Evolutionary conservation across 2,329 filamentous ascomycete species (phyloP), one percentile per base, ranked within the genome.

Genomic region (Clathrospora elynae): DNA sequence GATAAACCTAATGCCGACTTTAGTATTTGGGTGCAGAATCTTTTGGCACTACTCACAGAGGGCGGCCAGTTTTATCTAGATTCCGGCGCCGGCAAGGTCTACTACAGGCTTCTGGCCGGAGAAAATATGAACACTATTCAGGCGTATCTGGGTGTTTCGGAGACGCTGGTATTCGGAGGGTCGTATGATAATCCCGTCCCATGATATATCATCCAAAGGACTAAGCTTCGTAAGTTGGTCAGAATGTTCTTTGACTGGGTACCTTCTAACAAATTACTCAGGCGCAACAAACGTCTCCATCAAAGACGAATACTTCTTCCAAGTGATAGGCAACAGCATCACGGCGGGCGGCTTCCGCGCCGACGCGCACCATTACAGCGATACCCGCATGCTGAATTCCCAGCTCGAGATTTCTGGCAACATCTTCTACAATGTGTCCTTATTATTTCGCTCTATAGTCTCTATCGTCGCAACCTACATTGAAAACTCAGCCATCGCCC

Each of bases 281-380:
- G 46, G n/a, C 50, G 47, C 47, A 23, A 39, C 19, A 29, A 47
- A 51, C 8, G 28, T 53, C 16, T 36, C 43, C 25, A 22, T 53
- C 30, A 43, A 34, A 12, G 41, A 53, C 20, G 42, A 35, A 7
- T 53, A 47, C 43, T 53, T 53, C 24, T 28, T 43, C 2, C 50
- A 53, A 31, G 47, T 53, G 14, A 53, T 53, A 43, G 50, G 50
- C 14, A 53, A 53, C 41, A 51, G 46, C 34, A 48, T 53, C 35
- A 51, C 46, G 5, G 46, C 44, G 4, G 47, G 50, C 25, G 50
- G 50, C 16, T 35, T 53, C 13, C 40, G 47, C 16, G 44, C 47
- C 9, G 46, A 50, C 10, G 47, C 43, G 16, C 50, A 53, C 28
- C 50, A 53, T 37, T 47, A 47, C 12, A 51, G 43, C 26, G 36